A percentile compares a stretch with the other conserved stretches of the same genome.
These are phyloP conservation scores for Septoria linicola DNA, from an alignment of 2,329 filamentous ascomycete genomes.

Conservation along the genomic window DNA sequence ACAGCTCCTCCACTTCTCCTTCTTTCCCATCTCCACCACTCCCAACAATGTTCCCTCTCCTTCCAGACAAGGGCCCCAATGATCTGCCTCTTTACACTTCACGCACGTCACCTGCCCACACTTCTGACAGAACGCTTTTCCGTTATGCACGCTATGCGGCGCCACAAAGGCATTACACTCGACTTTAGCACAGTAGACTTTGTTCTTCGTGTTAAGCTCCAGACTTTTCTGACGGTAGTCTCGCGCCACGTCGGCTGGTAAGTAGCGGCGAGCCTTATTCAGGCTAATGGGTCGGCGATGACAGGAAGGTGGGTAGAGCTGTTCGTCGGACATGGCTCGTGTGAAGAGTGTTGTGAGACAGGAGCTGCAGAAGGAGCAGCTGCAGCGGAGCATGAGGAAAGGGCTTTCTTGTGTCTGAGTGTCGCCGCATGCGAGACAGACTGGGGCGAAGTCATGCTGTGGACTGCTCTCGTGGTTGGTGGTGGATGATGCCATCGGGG, in stretches of 20 bases:
- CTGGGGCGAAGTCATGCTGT: too few species aligned
- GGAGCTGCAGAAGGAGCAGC: conserved; percentile 14
- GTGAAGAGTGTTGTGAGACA: conserved; percentile 18
- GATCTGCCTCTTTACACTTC: conserved; percentile 23
- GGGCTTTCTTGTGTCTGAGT: neutral
- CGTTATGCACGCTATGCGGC: conserved; percentile 27
- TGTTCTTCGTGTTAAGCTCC: conserved; percentile 24
- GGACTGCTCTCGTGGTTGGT: too few species aligned
- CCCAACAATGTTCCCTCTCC: neutral
- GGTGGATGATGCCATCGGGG: neutral
- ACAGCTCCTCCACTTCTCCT: conserved; percentile 18
- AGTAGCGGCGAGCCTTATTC: conserved; percentile 6
- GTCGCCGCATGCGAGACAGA: conserved; percentile 12
- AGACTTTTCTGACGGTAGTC: conserved; percentile 7
- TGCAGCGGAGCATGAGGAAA: conserved; percentile 17
- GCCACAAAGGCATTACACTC: conserved; percentile 22
- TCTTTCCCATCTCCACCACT: conserved; percentile 4
- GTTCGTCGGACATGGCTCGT: conserved; percentile 14
- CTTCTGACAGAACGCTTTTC: conserved; percentile 26
- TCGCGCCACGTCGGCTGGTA: conserved; percentile 11
- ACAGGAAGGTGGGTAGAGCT: conserved; percentile 14
- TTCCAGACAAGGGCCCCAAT: conserved; percentile 22
- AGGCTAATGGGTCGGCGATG: conserved; percentile 7
- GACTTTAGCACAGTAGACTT: conserved; percentile 20
- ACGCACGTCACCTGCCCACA: conserved; percentile 22